A percentile compares a stretch with the other conserved stretches of the same genome.
phyloP scores from a whole-genome alignment of 805 yeast genomes.

The Starmerella gropengiesseri region DNA sequence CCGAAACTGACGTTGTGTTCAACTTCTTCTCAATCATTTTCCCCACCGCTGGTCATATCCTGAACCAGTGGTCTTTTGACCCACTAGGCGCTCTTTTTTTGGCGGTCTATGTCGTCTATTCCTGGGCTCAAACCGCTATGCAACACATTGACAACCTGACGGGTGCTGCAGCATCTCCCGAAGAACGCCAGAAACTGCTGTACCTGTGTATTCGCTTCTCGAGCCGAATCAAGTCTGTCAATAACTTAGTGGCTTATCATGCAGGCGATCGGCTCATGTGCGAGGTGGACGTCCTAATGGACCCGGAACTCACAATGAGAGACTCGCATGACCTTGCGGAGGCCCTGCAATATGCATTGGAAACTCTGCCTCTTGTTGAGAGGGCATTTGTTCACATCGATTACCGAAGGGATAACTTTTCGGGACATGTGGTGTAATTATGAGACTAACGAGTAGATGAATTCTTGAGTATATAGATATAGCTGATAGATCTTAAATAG shows the following conservation, averaged over 20 bases:
- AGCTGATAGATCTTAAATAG: too few relatives aligned
- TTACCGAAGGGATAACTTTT: slow-evolving; percentile 31
- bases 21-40: slow-evolving; percentile 59
- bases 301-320: slow-evolving; percentile 40
- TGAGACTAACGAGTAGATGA: neutral
- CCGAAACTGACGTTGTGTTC: slow-evolving; percentile 65
- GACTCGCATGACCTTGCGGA: slow-evolving; percentile 76
- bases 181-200: slow-evolving; percentile 54
- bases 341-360: slow-evolving; percentile 69
- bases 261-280: slow-evolving; percentile 68
- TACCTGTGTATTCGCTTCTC: slow-evolving; percentile 63
- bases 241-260: slow-evolving; percentile 60
- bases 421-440: slow-evolving; percentile 28
- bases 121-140: slow-evolving; percentile 55
- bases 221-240: slow-evolving; percentile 50
- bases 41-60: slow-evolving; percentile 49
- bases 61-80: slow-evolving; percentile 59
- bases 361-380: slow-evolving; percentile 65
- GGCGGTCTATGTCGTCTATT: slow-evolving; percentile 48
- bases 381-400: slow-evolving; percentile 76
- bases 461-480: neutral
- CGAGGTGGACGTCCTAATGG: slow-evolving; percentile 61
- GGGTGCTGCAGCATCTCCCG: slow-evolving; percentile 55
- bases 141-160: slow-evolving; percentile 67
- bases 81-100: slow-evolving; percentile 59